These are phyloP conservation scores for Backusella macrospora DNA, from an alignment of 192 early-diverging fungal genomes.

Conservation along the genomic window DNA sequence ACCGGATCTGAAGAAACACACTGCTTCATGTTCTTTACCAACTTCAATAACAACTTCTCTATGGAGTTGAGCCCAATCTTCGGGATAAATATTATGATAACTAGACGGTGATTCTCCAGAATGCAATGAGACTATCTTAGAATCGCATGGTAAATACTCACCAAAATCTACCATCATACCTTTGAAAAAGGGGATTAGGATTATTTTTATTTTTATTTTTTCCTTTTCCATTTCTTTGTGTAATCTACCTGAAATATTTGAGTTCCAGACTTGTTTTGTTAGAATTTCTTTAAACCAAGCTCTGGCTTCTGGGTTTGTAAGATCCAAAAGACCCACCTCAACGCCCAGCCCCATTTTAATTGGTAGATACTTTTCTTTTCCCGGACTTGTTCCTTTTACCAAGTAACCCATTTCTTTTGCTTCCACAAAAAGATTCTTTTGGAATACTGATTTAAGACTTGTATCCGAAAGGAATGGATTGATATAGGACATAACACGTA, in stretches of 20 bases:
- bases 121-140: background rate
- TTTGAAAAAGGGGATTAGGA: background rate
- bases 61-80: slow-evolving; percentile 42
- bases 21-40: slow-evolving; percentile 33
- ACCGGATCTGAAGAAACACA: slow-evolving; percentile 35
- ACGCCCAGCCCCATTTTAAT: slow-evolving; percentile 28
- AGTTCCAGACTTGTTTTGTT: slow-evolving; percentile 31
- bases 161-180: slow-evolving; percentile 45
- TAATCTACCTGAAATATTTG: slow-evolving; percentile 30
- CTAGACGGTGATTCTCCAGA: slow-evolving; percentile 23
- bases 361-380: background rate
- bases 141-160: slow-evolving; percentile 37
- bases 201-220: slow-evolving; percentile 1
- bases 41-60: slow-evolving; percentile 30
- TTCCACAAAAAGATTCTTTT: slow-evolving; percentile 34
- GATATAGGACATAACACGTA: slow-evolving; percentile 33
- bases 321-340: slow-evolving; percentile 40
- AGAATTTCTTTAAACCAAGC: slow-evolving; percentile 42
- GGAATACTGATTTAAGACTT: slow-evolving; percentile 15
- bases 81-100: slow-evolving; percentile 46
- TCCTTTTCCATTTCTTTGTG: background rate
- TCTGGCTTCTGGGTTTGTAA: slow-evolving; percentile 40
- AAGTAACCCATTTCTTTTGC: slow-evolving; percentile 33
- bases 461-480: slow-evolving; percentile 41
- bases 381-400: slow-evolving; percentile 23